phyloP scores from a whole-genome alignment of 139 green algal species.

The Micractinium conductrix region DNA sequence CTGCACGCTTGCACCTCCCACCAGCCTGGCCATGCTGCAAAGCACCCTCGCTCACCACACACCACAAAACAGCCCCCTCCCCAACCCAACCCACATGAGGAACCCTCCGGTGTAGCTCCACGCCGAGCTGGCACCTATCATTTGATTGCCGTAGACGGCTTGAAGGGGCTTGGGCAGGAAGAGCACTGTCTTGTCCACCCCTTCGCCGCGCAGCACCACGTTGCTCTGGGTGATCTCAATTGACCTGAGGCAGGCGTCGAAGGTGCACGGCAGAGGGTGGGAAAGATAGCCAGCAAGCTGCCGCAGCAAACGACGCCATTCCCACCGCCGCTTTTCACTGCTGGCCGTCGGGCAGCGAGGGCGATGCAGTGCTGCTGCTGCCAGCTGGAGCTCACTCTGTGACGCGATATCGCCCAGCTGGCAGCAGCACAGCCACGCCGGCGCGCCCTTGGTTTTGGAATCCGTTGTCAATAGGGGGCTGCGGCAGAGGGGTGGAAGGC shows the following conservation, averaged over 20 bases:
- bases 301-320: too few species aligned
- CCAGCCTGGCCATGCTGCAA: too few species aligned
- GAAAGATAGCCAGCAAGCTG: too few species aligned
- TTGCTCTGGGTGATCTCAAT: constrained; percentile 27
- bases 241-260: too few species aligned
- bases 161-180: constrained; percentile 13
- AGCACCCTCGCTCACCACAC: too few species aligned
- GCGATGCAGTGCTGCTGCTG: too few species aligned
- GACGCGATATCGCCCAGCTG: constrained; percentile 10
- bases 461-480: neutral
- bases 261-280: too few species aligned
- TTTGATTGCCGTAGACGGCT: constrained; percentile 11
- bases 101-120: constrained; percentile 18
- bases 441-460: neutral
- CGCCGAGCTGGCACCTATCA: neutral
- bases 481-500: neutral
- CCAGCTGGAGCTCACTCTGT: too few species aligned
- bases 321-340: too few species aligned
- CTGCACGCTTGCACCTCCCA: too few species aligned
- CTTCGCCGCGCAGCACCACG: constrained; percentile 15
- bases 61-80: neutral
- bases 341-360: too few species aligned
- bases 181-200: neutral
- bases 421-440: constrained; percentile 8
- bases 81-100: constrained; percentile 8